These are phyloP conservation scores for Trichophyton schoenleinii DNA, from an alignment of 2,329 filamentous ascomycete genomes.

Conservation along the genomic window DNA sequence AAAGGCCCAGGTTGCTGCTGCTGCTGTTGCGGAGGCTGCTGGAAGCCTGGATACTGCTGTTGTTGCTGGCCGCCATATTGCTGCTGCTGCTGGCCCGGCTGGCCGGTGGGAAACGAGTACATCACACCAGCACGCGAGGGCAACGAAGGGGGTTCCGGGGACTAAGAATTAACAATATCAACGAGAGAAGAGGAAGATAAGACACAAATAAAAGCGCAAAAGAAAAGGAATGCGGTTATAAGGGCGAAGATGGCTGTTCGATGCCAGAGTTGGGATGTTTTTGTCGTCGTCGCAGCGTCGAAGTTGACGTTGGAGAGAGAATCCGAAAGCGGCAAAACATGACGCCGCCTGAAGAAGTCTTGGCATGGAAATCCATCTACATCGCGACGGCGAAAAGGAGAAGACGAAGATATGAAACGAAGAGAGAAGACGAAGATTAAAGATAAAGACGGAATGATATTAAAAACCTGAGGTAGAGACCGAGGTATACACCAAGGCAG, in stretches of 20 bases:
- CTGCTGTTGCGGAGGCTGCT: slow-evolving; percentile 35
- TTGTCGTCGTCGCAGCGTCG: background rate
- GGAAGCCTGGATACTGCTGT: slow-evolving; percentile 35
- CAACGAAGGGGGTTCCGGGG: background rate
- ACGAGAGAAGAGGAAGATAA: background rate
- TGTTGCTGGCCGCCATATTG: slow-evolving; percentile 33
- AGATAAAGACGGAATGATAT: background rate
- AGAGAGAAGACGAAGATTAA: background rate
- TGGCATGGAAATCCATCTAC: background rate
- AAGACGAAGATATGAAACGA: background rate
- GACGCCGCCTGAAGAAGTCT: background rate
- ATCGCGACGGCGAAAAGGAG: background rate
- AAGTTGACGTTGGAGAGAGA: background rate
- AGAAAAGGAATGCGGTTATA: background rate
- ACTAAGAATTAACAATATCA: background rate
- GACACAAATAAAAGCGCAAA: background rate
- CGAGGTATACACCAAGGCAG: background rate
- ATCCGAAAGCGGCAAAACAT: background rate
- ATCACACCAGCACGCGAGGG: background rate
- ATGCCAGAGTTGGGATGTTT: no score
- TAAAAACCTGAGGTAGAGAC: background rate
- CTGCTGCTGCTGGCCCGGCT: slow-evolving; percentile 2
- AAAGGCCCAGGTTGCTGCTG: slow-evolving; percentile 46
- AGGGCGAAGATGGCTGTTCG: no score
- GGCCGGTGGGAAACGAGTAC: slow-evolving; percentile 3